Base-by-base conservation (phyloP, 2,329 filamentous ascomycete species). In the Fonsecaea nubica region DNA sequence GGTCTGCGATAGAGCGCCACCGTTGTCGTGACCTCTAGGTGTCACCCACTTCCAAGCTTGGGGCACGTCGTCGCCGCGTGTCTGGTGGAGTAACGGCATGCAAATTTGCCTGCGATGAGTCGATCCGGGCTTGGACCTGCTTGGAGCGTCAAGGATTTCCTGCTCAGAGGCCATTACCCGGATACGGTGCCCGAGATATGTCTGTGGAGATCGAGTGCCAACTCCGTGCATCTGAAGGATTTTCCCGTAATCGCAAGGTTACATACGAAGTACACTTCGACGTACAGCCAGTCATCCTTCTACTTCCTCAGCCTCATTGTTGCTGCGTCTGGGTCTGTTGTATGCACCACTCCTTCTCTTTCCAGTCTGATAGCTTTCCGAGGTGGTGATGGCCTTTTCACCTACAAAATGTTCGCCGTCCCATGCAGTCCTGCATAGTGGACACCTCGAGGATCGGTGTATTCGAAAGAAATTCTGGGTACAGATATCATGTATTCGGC, bases 401-500 rank as follows among this genome's bases (percentile, higher is more conserved):
- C 85, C 85, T 12, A 87, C 85, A 59, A 80, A 83, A 64, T 78
- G 76, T 61, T 85, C 76, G 15, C 83, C 82, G 9, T 78, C 80
- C 85, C 85, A 87, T 2, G 76, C 75, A 21, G 76, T 78, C 70
- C 83, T 81, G 75, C 85, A 87, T 2, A 79, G 65, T 0, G 91
- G 90, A 74, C 92, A 96, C 50, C 82, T 84, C 67, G 85, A 85
- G 0, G 83, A 83, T 63, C 85, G 79, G 68, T 87, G 84, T 48
- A 87, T 86, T 21, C 90, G 84, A 83, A 92, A 96, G 76, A 90
- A 92, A 33, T 87, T 88, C 12, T 87, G 85, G 63, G 87, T 84
- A 76, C 93, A 97, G 58, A 89, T 87, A 69, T 93, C 86, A 76
- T 97, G 93, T 15, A 97, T 77, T 10, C 93, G 84, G 10, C 88